A percentile compares a stretch with the other conserved stretches of the same genome.
These are phyloP conservation scores for Physcomitrium patens DNA, from an alignment of 225 moss, liverwort and hornwort genomes.

Conservation along the genomic window DNA sequence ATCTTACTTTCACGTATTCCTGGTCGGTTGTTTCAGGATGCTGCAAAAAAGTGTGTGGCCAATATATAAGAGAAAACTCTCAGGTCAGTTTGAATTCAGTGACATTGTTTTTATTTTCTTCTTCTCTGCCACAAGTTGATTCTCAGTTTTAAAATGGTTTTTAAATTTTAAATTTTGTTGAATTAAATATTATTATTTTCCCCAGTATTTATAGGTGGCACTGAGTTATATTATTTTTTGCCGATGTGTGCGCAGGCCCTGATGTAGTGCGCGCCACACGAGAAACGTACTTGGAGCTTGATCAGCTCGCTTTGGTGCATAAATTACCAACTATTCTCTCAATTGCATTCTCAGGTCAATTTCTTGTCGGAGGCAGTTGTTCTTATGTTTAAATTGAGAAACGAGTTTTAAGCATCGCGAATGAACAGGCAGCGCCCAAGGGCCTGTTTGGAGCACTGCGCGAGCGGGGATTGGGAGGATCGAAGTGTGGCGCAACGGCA, in stretches of 20 bases:
- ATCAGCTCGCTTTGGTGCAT: conserved; percentile 78
- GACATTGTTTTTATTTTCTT: too few relatives aligned
- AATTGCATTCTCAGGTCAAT: not conserved
- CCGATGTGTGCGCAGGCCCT: conserved; percentile 45
- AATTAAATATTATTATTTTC: not conserved
- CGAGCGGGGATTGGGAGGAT: conserved; percentile 91
- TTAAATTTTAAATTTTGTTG: not conserved
- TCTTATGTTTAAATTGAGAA: not conserved
- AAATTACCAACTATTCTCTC: not conserved
- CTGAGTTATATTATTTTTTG: not conserved
- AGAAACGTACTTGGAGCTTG: conserved; percentile 80
- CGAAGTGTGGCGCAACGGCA: conserved; percentile 89
- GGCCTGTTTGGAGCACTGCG: conserved; percentile 86
- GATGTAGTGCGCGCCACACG: conserved; percentile 71
- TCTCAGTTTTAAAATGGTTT: not conserved
- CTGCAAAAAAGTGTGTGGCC: conserved; percentile 80
- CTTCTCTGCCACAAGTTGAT: not conserved
- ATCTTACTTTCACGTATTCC: conserved; percentile 5
- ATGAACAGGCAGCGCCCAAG: conserved; percentile 74
- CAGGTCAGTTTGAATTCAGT: conserved; percentile 45
- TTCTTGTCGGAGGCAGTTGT: not conserved
- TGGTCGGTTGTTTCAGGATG: conserved; percentile 54
- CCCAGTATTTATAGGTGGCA: not conserved
- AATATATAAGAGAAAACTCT: conserved; percentile 77
- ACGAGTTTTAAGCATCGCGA: not conserved